Percentiles rank a stretch among this genome's conserved stretches.
These are phyloP conservation scores for Conticribra weissflogii DNA, from an alignment of 108 stramenopile genomes.

Conservation along the genomic window DNA sequence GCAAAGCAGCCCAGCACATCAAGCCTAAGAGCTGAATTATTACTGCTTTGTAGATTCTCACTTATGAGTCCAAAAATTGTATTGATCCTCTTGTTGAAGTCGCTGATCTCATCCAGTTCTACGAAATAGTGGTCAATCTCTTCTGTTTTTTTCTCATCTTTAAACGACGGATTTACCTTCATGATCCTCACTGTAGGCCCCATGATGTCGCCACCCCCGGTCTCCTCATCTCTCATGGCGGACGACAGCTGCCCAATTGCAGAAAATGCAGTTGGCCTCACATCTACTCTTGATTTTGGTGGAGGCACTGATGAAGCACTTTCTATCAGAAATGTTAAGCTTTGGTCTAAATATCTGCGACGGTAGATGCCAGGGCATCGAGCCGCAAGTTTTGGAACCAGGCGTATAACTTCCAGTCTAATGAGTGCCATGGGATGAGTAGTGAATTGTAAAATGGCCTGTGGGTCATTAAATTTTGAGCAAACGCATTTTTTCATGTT, in stretches of 20 bases:
- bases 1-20: slow-evolving; percentile 77
- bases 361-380: slow-evolving; percentile 84
- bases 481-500: too few relatives aligned
- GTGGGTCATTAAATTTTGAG: too few relatives aligned
- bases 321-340: slow-evolving; percentile 78
- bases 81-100: slow-evolving; percentile 62
- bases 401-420: slow-evolving; percentile 79
- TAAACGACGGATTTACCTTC: slow-evolving; percentile 48
- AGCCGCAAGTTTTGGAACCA: slow-evolving; percentile 90
- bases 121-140: slow-evolving; percentile 46
- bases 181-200: slow-evolving; percentile 64
- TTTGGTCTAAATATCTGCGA: slow-evolving; percentile 76
- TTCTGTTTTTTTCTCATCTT: slow-evolving; percentile 18
- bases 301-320: slow-evolving; percentile 54
- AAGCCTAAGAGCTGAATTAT: slow-evolving; percentile 8
- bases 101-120: slow-evolving; percentile 50
- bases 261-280: slow-evolving; percentile 80
- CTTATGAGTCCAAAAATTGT: slow-evolving; percentile 80
- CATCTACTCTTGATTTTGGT: slow-evolving; percentile 58
- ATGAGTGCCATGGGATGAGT: slow-evolving; percentile 75
- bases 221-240: slow-evolving; percentile 78
- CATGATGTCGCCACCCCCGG: slow-evolving; percentile 59
- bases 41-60: slow-evolving; percentile 40
- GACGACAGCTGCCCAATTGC: slow-evolving; percentile 90
- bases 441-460: slow-evolving; percentile 78